phyloP scores from a whole-genome alignment of 331 rosid species.

The Quercus phellos region DNA sequence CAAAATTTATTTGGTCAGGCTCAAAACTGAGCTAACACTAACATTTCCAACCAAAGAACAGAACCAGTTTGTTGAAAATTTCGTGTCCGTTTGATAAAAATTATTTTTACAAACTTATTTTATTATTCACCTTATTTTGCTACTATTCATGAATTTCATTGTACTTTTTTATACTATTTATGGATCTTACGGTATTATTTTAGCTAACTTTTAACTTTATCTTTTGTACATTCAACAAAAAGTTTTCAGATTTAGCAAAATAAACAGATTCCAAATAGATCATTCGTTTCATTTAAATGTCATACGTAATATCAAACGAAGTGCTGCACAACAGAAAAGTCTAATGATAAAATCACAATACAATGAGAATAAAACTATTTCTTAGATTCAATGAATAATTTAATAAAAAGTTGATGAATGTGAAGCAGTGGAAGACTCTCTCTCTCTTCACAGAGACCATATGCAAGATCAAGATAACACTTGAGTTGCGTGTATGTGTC shows the following conservation, averaged over 20 bases:
- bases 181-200: no score
- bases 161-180: no score
- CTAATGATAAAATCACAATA: background rate
- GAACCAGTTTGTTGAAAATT: background rate
- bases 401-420: background rate
- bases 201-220: no score
- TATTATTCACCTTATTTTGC: accelerated
- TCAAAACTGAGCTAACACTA: background rate
- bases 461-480: background rate
- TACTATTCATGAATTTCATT: accelerated
- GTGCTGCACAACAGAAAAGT: background rate
- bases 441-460: no score
- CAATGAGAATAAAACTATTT: background rate
- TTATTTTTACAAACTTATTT: no score
- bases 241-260: no score
- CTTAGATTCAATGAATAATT: background rate
- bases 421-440: background rate
- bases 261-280: no score
- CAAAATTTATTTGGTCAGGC: background rate
- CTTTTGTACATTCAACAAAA: no score
- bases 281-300: no score
- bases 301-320: background rate
- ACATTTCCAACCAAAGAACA: background rate
- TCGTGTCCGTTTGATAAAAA: accelerated
- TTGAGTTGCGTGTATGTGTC: background rate